Evolutionary conservation across 2,329 filamentous ascomycete species (phyloP).

Genomic region (Aspergillus tamarii): DNA sequence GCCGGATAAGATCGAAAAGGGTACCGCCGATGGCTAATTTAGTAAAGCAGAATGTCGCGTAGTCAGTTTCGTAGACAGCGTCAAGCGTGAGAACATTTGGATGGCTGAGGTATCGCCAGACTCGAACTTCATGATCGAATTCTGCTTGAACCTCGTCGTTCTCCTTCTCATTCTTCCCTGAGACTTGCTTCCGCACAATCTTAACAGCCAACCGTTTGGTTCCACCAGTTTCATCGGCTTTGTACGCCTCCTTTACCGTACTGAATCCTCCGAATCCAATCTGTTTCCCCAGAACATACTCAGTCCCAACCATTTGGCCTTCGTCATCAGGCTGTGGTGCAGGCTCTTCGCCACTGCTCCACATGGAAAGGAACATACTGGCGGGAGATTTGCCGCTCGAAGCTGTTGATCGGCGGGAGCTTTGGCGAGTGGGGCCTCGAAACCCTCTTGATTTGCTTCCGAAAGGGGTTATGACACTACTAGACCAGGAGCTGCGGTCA

Average conservation of each 20-base stretch:
- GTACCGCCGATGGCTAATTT: constrained; percentile 66
- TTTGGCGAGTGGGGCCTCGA: constrained; percentile 36
- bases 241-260: constrained; percentile 68
- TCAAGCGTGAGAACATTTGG: constrained; percentile 65
- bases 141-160: constrained; percentile 69
- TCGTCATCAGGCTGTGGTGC: constrained; percentile 64
- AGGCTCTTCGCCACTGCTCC: constrained; percentile 46
- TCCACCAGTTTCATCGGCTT: constrained; percentile 59
- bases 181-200: constrained; percentile 65
- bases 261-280: constrained; percentile 70
- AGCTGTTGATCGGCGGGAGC: constrained; percentile 53
- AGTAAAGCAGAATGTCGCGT: constrained; percentile 71
- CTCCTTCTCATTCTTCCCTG: constrained; percentile 59
- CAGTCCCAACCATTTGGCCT: constrained; percentile 67
- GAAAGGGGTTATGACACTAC: constrained; percentile 32
- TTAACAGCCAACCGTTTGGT: constrained; percentile 64
- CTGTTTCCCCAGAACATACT: constrained; percentile 69
- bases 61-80: constrained; percentile 67
- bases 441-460: constrained; percentile 41
- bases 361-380: constrained; percentile 61
- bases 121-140: constrained; percentile 69
- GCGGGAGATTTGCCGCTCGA: constrained; percentile 61
- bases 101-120: constrained; percentile 68
- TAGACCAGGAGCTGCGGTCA: constrained; percentile 46
- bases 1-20: constrained; percentile 64